Conservation (phyloP, 1,284 basidiomycete genomes). For the Malassezia caprae region DNA sequence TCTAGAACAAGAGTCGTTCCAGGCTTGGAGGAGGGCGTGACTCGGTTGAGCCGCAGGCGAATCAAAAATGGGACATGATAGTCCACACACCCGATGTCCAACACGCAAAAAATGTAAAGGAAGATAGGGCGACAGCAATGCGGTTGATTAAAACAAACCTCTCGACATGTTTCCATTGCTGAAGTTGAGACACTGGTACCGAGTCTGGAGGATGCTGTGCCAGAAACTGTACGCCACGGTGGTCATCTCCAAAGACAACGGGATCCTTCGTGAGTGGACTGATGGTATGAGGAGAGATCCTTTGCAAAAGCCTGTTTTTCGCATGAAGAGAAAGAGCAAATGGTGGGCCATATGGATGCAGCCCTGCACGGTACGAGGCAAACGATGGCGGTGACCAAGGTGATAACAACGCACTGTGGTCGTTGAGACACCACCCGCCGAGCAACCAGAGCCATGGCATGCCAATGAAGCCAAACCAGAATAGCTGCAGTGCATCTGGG, state of each 20-base stretch:
- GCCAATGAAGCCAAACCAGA: constrained; percentile 18
- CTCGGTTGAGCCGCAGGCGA: constrained; percentile 19
- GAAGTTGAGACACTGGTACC: not conserved
- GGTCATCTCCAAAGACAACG: constrained; percentile 3
- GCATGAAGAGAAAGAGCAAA: constrained; percentile 3
- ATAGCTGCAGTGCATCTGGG: constrained; percentile 11
- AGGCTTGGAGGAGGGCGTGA: not conserved
- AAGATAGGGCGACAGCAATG: constrained; percentile 12
- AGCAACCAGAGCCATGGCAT: constrained; percentile 24
- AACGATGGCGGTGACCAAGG: constrained; percentile 18
- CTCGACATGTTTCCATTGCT: constrained; percentile 13
- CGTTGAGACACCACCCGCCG: constrained; percentile 19
- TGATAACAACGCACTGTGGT: constrained; percentile 5
- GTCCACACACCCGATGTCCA: constrained; percentile 16
- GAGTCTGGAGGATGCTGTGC: constrained; percentile 1
- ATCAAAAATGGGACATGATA: constrained; percentile 19
- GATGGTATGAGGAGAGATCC: not conserved
- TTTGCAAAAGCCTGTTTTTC: constrained; percentile 1
- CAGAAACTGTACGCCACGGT: constrained; percentile 4
- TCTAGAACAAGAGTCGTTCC: constrained; percentile 3
- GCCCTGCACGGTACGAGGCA: constrained; percentile 7
- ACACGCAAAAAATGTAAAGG: constrained; percentile 13
- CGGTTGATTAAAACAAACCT: constrained; percentile 13
- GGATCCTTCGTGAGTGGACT: not conserved
- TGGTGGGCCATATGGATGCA: constrained; percentile 17